A percentile compares a stretch with the other conserved stretches of the same genome.
These are phyloP conservation scores for Jacaranda copaia DNA, from an alignment of 257 asterid genomes.

Conservation along the genomic window DNA sequence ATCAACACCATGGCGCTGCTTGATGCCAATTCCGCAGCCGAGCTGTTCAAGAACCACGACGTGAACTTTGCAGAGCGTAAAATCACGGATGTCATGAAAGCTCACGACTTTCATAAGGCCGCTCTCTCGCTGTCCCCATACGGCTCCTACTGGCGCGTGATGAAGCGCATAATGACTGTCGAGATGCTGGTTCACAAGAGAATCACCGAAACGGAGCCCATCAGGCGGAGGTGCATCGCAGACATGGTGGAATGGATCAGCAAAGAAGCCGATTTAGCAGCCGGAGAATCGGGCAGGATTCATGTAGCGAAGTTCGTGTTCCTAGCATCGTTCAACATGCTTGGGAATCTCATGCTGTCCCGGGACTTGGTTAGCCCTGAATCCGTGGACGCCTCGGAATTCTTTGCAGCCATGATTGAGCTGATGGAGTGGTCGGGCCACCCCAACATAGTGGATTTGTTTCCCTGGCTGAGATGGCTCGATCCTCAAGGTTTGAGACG, in stretches of 20 bases:
- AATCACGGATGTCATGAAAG: slow-evolving; percentile 54
- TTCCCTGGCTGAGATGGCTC: slow-evolving; percentile 53
- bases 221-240: slow-evolving; percentile 49
- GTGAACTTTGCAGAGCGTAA: slow-evolving; percentile 53
- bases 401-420: slow-evolving; percentile 57
- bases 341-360: slow-evolving; percentile 64
- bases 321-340: slow-evolving; percentile 62
- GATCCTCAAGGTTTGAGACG: slow-evolving; percentile 67
- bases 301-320: slow-evolving; percentile 63
- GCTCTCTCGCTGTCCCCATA: slow-evolving; percentile 63
- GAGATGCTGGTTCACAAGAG: slow-evolving; percentile 54
- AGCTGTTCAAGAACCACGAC: slow-evolving; percentile 67
- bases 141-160: slow-evolving; percentile 65
- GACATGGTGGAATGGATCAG: slow-evolving; percentile 58
- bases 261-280: slow-evolving; percentile 25
- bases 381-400: slow-evolving; percentile 52
- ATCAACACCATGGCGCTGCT: slow-evolving; percentile 56
- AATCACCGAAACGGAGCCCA: slow-evolving; percentile 52
- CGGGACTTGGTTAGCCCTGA: slow-evolving; percentile 54
- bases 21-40: slow-evolving; percentile 50
- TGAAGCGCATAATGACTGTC: slow-evolving; percentile 58
- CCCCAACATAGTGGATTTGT: slow-evolving; percentile 59
- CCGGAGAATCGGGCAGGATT: slow-evolving; percentile 13
- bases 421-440: slow-evolving; percentile 61
- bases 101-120: slow-evolving; percentile 47